phyloP scores from a whole-genome alignment of 306 rosid species.

The Lathyrus oleraceus region DNA sequence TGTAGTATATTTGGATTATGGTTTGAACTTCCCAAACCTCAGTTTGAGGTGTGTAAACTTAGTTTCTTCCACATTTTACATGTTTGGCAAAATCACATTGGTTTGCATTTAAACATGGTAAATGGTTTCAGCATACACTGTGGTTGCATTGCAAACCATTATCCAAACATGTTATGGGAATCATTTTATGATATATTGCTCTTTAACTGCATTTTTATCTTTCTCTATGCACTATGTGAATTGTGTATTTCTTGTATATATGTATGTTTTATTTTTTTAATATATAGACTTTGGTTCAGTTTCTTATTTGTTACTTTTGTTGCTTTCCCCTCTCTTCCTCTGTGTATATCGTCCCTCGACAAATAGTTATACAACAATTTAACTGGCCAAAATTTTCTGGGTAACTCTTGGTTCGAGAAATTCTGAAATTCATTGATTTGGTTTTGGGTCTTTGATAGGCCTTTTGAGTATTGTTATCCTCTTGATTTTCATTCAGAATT shows the following conservation, averaged over 20 bases:
- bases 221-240: background rate
- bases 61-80: background rate
- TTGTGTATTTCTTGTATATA: background rate
- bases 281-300: constrained; percentile 36
- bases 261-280: constrained; percentile 5
- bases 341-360: constrained; percentile 50
- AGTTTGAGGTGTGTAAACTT: background rate
- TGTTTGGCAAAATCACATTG: background rate
- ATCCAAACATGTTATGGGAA: background rate
- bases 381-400: constrained; percentile 50
- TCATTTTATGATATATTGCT: constrained; percentile 7
- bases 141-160: background rate
- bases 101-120: background rate
- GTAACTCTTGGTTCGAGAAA: constrained; percentile 44
- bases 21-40: background rate
- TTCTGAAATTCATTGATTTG: constrained; percentile 48
- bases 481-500: constrained; percentile 59
- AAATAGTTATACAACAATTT: constrained; percentile 54
- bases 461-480: constrained; percentile 57
- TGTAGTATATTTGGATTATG: background rate
- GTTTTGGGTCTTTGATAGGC: constrained; percentile 42
- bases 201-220: background rate
- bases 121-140: background rate
- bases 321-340: constrained; percentile 38
- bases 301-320: constrained; percentile 55